A percentile compares a stretch with the other conserved stretches of the same genome.
These are phyloP conservation scores for Sordariomycetes sp. DNA, from an alignment of 2,329 filamentous ascomycete species.

Conservation along the genomic window DNA sequence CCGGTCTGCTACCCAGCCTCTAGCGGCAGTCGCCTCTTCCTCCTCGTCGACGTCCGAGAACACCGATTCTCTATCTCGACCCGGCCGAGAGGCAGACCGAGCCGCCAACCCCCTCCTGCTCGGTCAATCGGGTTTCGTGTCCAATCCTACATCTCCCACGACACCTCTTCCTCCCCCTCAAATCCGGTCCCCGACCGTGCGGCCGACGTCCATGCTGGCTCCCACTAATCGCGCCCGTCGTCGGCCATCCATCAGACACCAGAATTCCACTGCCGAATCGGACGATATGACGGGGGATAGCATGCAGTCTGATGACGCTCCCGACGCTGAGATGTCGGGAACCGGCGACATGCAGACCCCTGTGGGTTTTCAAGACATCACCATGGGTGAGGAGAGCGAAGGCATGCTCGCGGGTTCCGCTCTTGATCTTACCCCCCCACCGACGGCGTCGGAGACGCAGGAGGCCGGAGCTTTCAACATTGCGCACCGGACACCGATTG, in stretches of 20 bases:
- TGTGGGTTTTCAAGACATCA: conserved; percentile 74
- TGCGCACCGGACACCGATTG: conserved; percentile 69
- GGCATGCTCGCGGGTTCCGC: conserved; percentile 64
- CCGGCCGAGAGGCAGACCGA: conserved; percentile 41
- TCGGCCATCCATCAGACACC: conserved; percentile 78
- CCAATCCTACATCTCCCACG: conserved; percentile 86
- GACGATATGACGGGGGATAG: conserved; percentile 83
- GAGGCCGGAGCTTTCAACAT: conserved; percentile 90
- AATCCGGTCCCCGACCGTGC: conserved; percentile 39
- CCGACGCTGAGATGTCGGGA: conserved; percentile 65
- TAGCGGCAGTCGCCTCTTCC: conserved; percentile 48
- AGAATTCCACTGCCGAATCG: conserved; percentile 77
- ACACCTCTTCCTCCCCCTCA: conserved; percentile 64
- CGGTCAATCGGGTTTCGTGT: conserved; percentile 55
- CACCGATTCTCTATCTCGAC: background rate
- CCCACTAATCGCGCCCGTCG: conserved; percentile 45
- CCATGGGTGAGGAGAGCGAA: conserved; percentile 60
- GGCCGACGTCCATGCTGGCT: conserved; percentile 36
- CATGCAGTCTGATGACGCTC: conserved; percentile 62
- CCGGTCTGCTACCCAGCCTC: conserved; percentile 46
- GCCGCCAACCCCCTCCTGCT: conserved; percentile 70
- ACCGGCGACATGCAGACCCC: conserved; percentile 68
- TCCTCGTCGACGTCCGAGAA: background rate
- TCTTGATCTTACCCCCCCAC: conserved; percentile 56
- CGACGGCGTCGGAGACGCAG: conserved; percentile 71